phyloP scores from a whole-genome alignment of 371 early-diverging fungal genomes.

The Chytridium lagenaria region DNA sequence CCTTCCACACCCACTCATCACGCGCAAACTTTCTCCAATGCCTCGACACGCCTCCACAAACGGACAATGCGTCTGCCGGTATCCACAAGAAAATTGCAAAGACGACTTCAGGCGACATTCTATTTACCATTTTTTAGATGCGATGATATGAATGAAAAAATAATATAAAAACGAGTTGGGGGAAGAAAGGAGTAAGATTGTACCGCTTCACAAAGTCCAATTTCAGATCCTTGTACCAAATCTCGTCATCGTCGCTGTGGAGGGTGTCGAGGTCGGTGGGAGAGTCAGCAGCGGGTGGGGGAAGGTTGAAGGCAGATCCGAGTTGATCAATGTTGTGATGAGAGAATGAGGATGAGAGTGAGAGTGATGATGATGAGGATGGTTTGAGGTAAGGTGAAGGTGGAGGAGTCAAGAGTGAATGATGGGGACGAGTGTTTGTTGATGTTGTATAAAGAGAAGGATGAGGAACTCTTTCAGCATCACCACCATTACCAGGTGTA shows the following conservation, averaged over 20 bases:
- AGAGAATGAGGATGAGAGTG: too few relatives aligned
- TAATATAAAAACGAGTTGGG: too few relatives aligned
- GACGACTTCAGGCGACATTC: constrained; percentile 24
- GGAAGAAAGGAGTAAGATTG: too few relatives aligned
- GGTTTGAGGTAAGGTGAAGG: background rate
- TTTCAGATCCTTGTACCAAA: background rate
- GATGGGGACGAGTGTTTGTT: background rate
- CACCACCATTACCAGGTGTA: too few relatives aligned
- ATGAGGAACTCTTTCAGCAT: background rate
- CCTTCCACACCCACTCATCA: constrained; percentile 5
- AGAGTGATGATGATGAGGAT: too few relatives aligned
- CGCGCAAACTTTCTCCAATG: constrained; percentile 20
- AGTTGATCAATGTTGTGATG: too few relatives aligned
- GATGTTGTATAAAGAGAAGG: background rate
- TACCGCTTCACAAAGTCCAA: background rate
- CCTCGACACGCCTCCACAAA: constrained; percentile 22
- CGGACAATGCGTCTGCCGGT: background rate
- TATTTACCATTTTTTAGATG: too few relatives aligned
- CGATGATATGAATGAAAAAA: too few relatives aligned
- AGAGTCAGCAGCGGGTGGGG: background rate
- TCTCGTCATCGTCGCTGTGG: background rate
- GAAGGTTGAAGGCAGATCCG: too few relatives aligned
- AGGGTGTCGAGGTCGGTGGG: background rate
- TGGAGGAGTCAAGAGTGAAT: background rate
- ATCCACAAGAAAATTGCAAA: constrained; percentile 10